Evolutionary conservation across 1,284 basidiomycete species (phyloP), one percentile per base, ranked within the genome.

Genomic region (Apiotrichum mycotoxinovorans): DNA sequence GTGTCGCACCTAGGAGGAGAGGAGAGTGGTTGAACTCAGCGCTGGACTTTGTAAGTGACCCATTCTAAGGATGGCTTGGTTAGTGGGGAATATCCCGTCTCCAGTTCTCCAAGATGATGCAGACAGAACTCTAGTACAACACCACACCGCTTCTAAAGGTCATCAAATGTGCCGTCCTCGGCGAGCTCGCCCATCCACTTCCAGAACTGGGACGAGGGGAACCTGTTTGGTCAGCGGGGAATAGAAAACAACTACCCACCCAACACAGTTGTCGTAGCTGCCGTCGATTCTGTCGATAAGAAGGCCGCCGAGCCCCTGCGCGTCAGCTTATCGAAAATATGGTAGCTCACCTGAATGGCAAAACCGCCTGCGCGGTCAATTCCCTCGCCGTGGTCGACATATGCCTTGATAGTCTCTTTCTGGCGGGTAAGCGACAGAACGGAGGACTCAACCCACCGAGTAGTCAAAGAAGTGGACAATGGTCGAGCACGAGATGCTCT

Each of bases 361-460:
- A 98, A 98, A 0, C 95, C 95, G 4, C 94, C 95, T 0, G 94
- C 94, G 22, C 92, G 83, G 70, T 96, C 91, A 46, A 87, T 73
- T 0, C 95, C 95, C 76, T 98, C 95, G 1, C 87, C 88, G 52
- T 83, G 88, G 34, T 92, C 87, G 33, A 87, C 91, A 68, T 98
- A 98, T 0, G 91, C 90, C 64, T 89, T 72, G 15, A 97, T 79
- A 9, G 91, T 69, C 45, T 73, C 70, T 25, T 70, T 66, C 56
- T 78, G 62, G 4, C 4, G 8, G 18, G 38, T 53, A 9, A 48
- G 42, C 12, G 1, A 18, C 4, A 10, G 23, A n/a, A 23, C 10
- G 34, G 9, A 14, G 12, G 9, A 7, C 18, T 15, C 18, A 11
- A 34, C 84, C 76, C 34, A 78, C 71, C 0, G 85, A 79, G 70